Base-by-base conservation (phyloP, 148 eudicot genomes). In the Polygonum maritimum region DNA sequence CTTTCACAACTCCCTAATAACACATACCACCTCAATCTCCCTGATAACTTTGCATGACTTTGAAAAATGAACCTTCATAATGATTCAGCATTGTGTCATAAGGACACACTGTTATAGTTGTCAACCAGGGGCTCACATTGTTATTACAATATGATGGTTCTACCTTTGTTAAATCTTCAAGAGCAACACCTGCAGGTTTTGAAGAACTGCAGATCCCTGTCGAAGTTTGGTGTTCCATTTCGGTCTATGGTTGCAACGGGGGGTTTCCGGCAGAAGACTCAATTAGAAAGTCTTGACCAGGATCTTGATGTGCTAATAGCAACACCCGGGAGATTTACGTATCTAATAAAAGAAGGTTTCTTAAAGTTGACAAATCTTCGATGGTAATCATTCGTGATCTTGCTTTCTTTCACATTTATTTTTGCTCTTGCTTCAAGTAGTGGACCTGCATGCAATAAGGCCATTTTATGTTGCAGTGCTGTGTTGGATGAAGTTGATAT, bases 241-340 rank as follows among this genome's bases (percentile, higher is more conserved):
- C 92, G 97, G 63, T 95, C 98, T 73, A 89, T 92, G 89, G 92
- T 95, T 74, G 96, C 90, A 13, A 95, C 98, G 52, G 98, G 98
- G 75, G 98, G 97, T 72, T 95, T 95, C 74, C 85, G 91, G 71
- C 98, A 92, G 83, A 82, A 67, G 82, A 95, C 98, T 57, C 98
- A 95, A 82, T 75, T 89, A 82, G 97, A 95, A 84, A 90, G 81
- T 84, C 98, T 95, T 76, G 86, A 87, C 67, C 89, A 90, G 84
- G 89, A 86, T 71, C 78, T 95, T 76, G 98, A 95, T 86, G 91
- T 95, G 82, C 78, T 95, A 36, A 92, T 95, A 74, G 98, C 85
- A 52, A 95, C 98, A 38, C 98, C 97, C 63, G 98, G 98, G 54
- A 91, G 98, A 31, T 91, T 95, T 77, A 88, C 82, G 84, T 90